phyloP scores from a whole-genome alignment of 192 early-diverging fungal genomes.

The Coemansia asiatica region DNA sequence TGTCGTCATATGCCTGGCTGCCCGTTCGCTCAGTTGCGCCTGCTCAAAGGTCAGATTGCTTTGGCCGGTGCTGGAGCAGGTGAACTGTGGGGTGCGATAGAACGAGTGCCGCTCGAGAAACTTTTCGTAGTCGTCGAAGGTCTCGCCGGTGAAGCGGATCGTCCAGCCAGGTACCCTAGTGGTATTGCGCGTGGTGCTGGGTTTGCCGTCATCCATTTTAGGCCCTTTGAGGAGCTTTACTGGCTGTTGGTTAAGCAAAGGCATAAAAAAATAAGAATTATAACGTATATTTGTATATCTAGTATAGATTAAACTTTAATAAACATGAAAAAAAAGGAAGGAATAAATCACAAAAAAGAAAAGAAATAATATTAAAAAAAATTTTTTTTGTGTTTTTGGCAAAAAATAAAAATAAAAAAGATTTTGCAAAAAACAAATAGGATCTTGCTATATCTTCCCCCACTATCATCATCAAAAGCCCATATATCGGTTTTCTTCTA shows the following conservation, averaged over 20 bases:
- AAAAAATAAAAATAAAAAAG: constrained; percentile 7
- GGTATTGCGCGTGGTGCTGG: not conserved
- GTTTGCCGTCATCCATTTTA: not conserved
- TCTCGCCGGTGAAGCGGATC: constrained; percentile 45
- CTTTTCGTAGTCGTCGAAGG: constrained; percentile 60
- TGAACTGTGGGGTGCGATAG: constrained; percentile 73
- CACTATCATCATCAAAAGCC: not conserved
- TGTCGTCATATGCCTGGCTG: constrained; percentile 60
- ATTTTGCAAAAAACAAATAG: too few species aligned
- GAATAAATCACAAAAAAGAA: constrained; percentile 6
- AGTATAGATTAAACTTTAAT: too few species aligned
- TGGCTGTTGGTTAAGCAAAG: too few species aligned
- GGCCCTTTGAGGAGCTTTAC: constrained; percentile 10
- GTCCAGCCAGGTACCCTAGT: constrained; percentile 26
- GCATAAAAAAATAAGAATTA: too few species aligned
- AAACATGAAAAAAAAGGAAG: too few species aligned
- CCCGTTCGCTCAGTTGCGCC: constrained; percentile 73
- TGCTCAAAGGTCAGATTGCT: constrained; percentile 75
- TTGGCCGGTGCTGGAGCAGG: constrained; percentile 76
- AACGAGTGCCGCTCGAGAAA: constrained; percentile 66
- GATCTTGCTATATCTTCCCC: too few species aligned
- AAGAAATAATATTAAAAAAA: constrained; percentile 1
- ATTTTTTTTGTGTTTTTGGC: too few species aligned
- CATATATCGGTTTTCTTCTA: not conserved
- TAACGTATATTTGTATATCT: too few species aligned